phyloP scores from a whole-genome alignment of 371 early-diverging fungal genomes.

The Thermomucor indicae-seudaticae region DNA sequence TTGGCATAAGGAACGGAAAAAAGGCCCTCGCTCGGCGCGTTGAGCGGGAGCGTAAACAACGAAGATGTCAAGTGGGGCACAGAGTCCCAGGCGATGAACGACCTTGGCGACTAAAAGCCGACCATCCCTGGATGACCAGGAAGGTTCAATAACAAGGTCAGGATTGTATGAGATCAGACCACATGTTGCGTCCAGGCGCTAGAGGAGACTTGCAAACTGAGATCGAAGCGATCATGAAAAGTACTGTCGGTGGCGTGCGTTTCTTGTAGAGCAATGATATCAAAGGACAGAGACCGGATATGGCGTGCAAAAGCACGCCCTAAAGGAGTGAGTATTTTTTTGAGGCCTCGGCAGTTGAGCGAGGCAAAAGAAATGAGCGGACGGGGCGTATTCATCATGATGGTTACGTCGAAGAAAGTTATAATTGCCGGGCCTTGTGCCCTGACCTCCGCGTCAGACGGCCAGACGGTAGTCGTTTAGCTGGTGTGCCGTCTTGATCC shows the following conservation, averaged over 20 bases:
- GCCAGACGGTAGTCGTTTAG: too few species aligned
- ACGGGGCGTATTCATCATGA: too few species aligned
- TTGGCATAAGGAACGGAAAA: background rate
- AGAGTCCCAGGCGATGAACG: background rate
- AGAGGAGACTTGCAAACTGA: background rate
- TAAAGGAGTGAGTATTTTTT: background rate
- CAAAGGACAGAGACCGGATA: background rate
- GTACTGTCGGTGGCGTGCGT: background rate
- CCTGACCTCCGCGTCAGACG: too few species aligned
- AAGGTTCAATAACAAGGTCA: background rate
- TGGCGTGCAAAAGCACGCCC: background rate
- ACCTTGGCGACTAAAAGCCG: constrained; percentile 1
- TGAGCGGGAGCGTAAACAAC: constrained; percentile 4
- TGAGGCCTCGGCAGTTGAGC: constrained; percentile 13
- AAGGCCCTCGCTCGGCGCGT: background rate
- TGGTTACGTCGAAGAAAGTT: too few species aligned
- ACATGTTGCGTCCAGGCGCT: constrained; percentile 2
- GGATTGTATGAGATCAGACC: constrained; percentile 1
- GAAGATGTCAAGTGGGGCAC: background rate
- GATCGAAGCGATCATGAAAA: background rate
- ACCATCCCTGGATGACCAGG: background rate
- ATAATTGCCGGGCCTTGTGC: too few species aligned
- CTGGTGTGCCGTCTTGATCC: too few species aligned
- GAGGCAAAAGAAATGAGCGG: constrained; percentile 6
- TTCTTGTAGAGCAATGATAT: constrained; percentile 7